Base-by-base conservation (phyloP, 352 stramenopile species). In the Phytophthora ohioensis region DNA sequence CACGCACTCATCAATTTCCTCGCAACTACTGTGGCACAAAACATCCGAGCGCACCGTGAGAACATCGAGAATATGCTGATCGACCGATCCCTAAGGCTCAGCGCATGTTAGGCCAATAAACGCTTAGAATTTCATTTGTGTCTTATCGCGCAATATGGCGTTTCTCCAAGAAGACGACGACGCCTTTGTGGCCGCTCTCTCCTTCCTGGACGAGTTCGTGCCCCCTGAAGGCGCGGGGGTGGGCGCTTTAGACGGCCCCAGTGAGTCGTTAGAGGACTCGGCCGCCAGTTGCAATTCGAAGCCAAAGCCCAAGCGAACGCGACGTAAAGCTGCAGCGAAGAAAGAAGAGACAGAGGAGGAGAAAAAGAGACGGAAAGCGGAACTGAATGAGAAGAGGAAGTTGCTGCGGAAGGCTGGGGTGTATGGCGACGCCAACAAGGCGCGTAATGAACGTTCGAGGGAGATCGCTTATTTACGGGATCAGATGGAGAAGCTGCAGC, bases 401-500 rank as follows among this genome's bases (percentile, higher is more conserved):
- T 27, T 63, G 27, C 53, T 69, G 51, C 63, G 58, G 0, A 71
- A 59, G 27, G 47, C 64, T 34, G 52, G 61, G 6, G 49, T 71
- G 3, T 79, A 75, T 55, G 56, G 59, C 17, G 66, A 78, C 60
- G 62, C 74, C n/a, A 81, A 81, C 46, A 63, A 55, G 12, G 61
- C 70, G 30, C 65, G 74, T 45, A 73, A 79, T 36, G 60, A 73
- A 34, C 66, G 74, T 32, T 73, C 56, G 34, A 67, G 74, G 41
- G 75, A 85, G 63, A 75, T 87, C 34, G 21, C 69, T 4, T 80
- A 73, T 12, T 46, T 87, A 15, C 77, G 77, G 7, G 58, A 69
- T 0, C 63, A 80, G 52, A 64, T 83, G 39, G 57, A 63, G 21
- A 71, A 82, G 30, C 41, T 87, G 36, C 64, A 82, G 45, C 58